Percentiles rank a stretch among this genome's conserved stretches.
phyloP scores from a whole-genome alignment of 2,329 filamentous ascomycete species.

The Penicillium sp. region DNA sequence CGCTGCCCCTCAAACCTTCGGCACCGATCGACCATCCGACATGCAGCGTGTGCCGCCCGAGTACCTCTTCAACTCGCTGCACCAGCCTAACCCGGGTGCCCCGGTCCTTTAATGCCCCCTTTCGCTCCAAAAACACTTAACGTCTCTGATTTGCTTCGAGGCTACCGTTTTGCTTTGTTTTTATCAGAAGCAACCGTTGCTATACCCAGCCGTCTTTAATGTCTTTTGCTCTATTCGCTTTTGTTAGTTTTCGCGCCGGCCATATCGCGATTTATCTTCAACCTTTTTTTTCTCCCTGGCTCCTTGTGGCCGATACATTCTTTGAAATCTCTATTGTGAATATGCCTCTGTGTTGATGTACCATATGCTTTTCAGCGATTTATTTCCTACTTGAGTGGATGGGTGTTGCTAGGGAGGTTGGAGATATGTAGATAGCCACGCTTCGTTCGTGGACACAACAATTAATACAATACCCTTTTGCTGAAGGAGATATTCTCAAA shows the following conservation, averaged over 20 bases:
- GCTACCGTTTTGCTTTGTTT: constrained; percentile 24
- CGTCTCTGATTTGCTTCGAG: constrained; percentile 11
- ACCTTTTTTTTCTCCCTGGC: background rate
- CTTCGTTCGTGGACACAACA: constrained; percentile 7
- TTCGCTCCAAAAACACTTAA: constrained; percentile 18
- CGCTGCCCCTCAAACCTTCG: constrained; percentile 44
- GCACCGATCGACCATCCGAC: constrained; percentile 48
- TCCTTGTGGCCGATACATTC: constrained; percentile 1
- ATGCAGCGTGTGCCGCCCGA: constrained; percentile 49
- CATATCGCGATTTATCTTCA: constrained; percentile 13
- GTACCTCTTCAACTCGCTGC: constrained; percentile 46
- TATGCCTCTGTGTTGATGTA: constrained; percentile 15
- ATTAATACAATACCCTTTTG: constrained; percentile 16
- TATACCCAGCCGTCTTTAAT: constrained; percentile 38
- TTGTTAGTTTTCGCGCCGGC: constrained; percentile 21
- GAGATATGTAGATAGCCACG: constrained; percentile 27
- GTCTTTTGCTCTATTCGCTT: constrained; percentile 27
- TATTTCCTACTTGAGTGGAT: constrained; percentile 7
- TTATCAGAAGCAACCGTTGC: constrained; percentile 30
- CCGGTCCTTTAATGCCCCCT: constrained; percentile 34
- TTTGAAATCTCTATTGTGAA: constrained; percentile 6
- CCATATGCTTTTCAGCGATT: constrained; percentile 10
- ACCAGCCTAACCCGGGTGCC: constrained; percentile 36
- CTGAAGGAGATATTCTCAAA: background rate
- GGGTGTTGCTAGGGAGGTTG: constrained; percentile 16